phyloP scores from a whole-genome alignment of 306 rosid genomes.

The Corylus avellana region DNA sequence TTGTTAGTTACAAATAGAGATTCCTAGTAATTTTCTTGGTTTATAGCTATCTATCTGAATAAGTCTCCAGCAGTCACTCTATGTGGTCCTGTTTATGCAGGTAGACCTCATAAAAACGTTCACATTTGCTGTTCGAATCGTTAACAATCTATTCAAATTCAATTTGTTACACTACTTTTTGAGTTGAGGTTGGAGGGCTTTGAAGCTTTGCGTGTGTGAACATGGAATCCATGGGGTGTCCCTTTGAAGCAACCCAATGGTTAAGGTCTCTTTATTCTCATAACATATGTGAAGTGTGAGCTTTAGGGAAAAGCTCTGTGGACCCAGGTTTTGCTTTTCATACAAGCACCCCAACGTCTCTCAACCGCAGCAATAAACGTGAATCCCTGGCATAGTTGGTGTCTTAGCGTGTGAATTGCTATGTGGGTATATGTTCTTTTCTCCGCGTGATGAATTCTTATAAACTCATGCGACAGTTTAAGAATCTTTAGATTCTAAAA shows the following conservation, averaged over 20 bases:
- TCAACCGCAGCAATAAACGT: background rate
- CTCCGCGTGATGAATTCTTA: too few species aligned
- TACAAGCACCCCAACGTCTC: background rate
- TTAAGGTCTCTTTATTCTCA: slow-evolving; percentile 33
- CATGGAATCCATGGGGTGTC: background rate
- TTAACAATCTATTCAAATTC: too few species aligned
- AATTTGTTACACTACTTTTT: background rate
- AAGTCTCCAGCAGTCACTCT: background rate
- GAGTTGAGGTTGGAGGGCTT: slow-evolving; percentile 10
- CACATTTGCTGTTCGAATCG: background rate
- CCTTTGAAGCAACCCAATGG: slow-evolving; percentile 48
- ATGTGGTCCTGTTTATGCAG: too few species aligned
- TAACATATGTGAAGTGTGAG: background rate
- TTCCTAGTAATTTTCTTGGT: too few species aligned
- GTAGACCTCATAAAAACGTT: too few species aligned
- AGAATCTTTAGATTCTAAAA: too few species aligned
- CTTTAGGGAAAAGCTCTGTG: background rate
- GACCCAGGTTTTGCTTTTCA: background rate
- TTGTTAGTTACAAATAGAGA: background rate
- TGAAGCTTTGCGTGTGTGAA: background rate
- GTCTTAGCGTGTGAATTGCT: background rate
- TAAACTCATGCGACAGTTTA: too few species aligned
- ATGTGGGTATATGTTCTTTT: too few species aligned
- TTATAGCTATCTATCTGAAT: too few species aligned
- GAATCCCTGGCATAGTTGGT: background rate